These are phyloP conservation scores for Rhodomyrtus tomentosa DNA, from an alignment of 345 rosid genomes.

Conservation along the genomic window DNA sequence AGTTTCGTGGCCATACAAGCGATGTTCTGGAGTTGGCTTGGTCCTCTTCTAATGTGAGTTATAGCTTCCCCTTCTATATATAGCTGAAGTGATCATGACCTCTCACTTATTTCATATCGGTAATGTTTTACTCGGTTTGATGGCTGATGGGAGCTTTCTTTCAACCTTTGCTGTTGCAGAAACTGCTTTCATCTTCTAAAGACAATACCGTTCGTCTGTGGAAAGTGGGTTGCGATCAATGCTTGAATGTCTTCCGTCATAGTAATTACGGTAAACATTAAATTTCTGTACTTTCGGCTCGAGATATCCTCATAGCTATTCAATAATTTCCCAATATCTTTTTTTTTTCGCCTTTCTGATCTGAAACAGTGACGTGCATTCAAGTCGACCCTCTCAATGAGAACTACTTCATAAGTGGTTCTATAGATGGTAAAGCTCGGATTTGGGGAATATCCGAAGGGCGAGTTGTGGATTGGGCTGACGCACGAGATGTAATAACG, in stretches of 20 bases:
- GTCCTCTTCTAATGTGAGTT: constrained; percentile 77
- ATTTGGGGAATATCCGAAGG: constrained; percentile 67
- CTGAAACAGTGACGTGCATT: constrained; percentile 74
- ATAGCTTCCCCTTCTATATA: neutral
- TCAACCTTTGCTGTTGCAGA: constrained; percentile 29
- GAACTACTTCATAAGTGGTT: constrained; percentile 72
- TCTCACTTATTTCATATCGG: neutral
- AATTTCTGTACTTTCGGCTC: neutral
- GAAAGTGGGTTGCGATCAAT: constrained; percentile 39
- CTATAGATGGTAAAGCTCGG: constrained; percentile 89
- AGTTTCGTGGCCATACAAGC: constrained; percentile 54
- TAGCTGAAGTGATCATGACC: neutral
- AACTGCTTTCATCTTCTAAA: constrained; percentile 62
- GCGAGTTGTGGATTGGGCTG: constrained; percentile 75
- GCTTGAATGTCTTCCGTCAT: constrained; percentile 54
- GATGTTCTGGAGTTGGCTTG: constrained; percentile 77
- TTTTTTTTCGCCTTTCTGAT: neutral
- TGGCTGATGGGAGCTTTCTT: neutral
- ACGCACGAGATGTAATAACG: constrained; percentile 53
- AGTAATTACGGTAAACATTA: constrained; percentile 45
- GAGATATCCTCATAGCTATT: neutral
- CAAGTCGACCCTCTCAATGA: constrained; percentile 69
- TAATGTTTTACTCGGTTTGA: neutral
- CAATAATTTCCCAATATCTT: neutral
- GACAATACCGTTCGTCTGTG: constrained; percentile 79